Conservation (phyloP, 805 yeast species). For the Candida maris region DNA sequence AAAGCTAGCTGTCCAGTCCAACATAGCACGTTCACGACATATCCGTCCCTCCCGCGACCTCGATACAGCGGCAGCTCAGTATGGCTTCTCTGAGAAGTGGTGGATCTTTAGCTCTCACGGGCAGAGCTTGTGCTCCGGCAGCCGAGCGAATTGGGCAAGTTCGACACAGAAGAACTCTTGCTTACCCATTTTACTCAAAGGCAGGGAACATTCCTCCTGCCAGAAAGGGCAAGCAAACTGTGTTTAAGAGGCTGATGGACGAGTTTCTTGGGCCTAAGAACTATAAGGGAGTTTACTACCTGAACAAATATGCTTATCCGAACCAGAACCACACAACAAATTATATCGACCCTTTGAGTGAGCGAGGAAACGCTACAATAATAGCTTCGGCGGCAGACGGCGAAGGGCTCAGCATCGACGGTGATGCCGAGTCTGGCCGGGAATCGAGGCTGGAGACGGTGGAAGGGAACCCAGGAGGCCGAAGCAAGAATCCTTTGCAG, state of each 20-base stretch:
- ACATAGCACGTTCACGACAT: no score
- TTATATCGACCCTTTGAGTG: constrained; percentile 58
- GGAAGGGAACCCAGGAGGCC: constrained; percentile 5
- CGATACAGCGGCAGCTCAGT: no score
- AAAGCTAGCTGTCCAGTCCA: no score
- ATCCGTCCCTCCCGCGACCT: no score
- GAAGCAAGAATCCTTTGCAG: constrained; percentile 37
- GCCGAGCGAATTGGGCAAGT: constrained; percentile 45
- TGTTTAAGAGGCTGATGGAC: constrained; percentile 60
- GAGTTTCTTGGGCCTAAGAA: constrained; percentile 81
- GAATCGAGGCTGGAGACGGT: constrained; percentile 7
- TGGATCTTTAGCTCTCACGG: no score
- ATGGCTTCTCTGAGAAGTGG: no score
- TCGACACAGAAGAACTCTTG: constrained; percentile 48
- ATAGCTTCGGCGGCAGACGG: constrained; percentile 7
- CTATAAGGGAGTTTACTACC: constrained; percentile 73
- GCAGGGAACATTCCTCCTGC: constrained; percentile 38
- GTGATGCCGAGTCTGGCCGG: constrained; percentile 6
- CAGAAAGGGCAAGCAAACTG: constrained; percentile 40
- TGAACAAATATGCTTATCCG: constrained; percentile 71
- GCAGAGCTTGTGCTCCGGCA: no score
- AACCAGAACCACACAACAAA: constrained; percentile 68
- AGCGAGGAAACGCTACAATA: constrained; percentile 35
- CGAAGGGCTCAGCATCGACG: constrained; percentile 11
- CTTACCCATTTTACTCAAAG: constrained; percentile 51